Base-by-base conservation (phyloP, 2,329 filamentous ascomycete genomes). In the Bipolaris oryzae region DNA sequence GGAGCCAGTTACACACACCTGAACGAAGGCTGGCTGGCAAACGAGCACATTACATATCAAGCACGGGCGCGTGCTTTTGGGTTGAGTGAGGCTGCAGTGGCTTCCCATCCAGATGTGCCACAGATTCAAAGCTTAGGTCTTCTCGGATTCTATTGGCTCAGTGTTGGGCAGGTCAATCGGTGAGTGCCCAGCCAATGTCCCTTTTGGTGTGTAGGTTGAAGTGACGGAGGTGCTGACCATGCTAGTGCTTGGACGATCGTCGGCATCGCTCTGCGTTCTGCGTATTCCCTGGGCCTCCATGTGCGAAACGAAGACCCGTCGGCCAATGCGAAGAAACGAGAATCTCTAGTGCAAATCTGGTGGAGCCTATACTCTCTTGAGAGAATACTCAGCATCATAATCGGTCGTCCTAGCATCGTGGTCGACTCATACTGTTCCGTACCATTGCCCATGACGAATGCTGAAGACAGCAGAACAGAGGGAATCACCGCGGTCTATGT, bases 321-420 rank as follows among this genome's bases (percentile, higher is more conserved):
- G 5, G 61, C 72, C 5, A 53, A 67, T 13, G 64, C 68, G 6
- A 51, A 62, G 11, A 67, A 73, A 42, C 73, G 69, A 55, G 76
- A 79, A 56, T 71, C 71, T 3, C 58, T 77, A 46, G 67, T 75
- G 3, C 72, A 73, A 20, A 70, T 75, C 13, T 80, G 78, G 77
- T 78, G 77, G 74, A 75, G 76, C 43, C 53, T 79, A 11, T 77
- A 74, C 55, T 73, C 69, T 7, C 61, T 77, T 16, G 78, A 79
- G 54, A 70, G 72, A n/a, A 69, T 75, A 4, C 69, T 79, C 7
- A 71, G 71, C 39, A 62, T 75, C 18, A 70, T 78, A 10, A 77
- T 75, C 3, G 78, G 78, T 1, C 74, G 77, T n/a, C 74, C 77
- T 15, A 75, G 73, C 38, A 70, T 71, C 7, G 69, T 78, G 16